Conservation (phyloP, 1,284 basidiomycete genomes). For the Ceratorhiza oryzae-sativae region DNA sequence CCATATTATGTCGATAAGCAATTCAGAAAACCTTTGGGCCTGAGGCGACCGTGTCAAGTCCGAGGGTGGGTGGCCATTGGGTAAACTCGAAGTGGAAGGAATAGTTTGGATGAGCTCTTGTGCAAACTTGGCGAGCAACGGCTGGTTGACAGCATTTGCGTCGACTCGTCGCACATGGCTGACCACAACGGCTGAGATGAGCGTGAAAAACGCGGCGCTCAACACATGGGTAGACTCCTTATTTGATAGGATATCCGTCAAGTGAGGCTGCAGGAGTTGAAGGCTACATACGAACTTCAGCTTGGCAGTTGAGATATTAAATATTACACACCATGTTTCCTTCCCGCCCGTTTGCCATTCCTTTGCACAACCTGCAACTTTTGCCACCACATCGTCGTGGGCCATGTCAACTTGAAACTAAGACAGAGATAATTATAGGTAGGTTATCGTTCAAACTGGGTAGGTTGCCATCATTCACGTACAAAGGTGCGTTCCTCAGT, state of each 20-base stretch:
- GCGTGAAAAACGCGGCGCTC: conserved; percentile 38
- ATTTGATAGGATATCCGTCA: conserved; percentile 16
- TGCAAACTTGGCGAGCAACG: background rate
- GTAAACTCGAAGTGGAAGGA: conserved; percentile 1
- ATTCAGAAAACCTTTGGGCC: conserved; percentile 52
- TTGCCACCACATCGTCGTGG: conserved; percentile 35
- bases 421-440: background rate
- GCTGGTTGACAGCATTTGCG: background rate
- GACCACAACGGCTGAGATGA: conserved; percentile 24
- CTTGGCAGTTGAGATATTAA: background rate
- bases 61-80: background rate
- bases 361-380: conserved; percentile 21
- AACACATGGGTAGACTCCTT: conserved; percentile 16
- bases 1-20: conserved; percentile 80
- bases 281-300: background rate
- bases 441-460: background rate
- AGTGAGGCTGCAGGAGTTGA: conserved; percentile 11
- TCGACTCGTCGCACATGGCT: conserved; percentile 5
- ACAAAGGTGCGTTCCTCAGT: background rate
- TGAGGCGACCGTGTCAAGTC: conserved; percentile 9
- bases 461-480: background rate
- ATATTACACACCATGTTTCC: conserved; percentile 17
- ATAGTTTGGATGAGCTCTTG: conserved; percentile 1
- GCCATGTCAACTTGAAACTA: conserved; percentile 26
- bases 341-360: conserved; percentile 36